Base-by-base conservation (phyloP, 345 rosid species). In the Draba incana region DNA sequence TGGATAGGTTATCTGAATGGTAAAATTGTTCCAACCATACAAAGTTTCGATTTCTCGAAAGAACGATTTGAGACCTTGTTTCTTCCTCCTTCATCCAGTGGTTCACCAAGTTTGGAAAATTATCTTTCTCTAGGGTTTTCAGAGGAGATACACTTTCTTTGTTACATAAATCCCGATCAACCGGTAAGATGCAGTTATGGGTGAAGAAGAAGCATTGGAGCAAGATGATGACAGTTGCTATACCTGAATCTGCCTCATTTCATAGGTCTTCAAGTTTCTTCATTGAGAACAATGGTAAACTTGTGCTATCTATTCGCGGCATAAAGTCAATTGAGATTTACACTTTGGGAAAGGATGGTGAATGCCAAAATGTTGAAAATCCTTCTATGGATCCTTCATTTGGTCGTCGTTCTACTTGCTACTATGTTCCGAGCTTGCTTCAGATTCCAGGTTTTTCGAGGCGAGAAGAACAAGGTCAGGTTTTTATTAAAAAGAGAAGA, bases 361-460 rank as follows among this genome's bases (percentile, higher is more conserved):
- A 41, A 2, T 13, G 16, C 12, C 37, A 23, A 59, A 41, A n/a
- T 7, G 23, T 42, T 42, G 30, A 7, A 25, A 13, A 10, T 25
- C 64, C 33, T 59, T 13, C 37, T 8, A 4, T 3, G 13, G 3
- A 10, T 41, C 49, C 20, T 59, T 13, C 37, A 13, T 1, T 3
- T 24, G 3, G 35, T n/a, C 23, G 35, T n/a, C 23, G 49, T 25
- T 12, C 23, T 41, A 6, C 23, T 4, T 59, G 35, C 64, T 58
- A 56, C 14, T 56, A 56, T 56, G 64, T 59, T 59, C 64, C 64
- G 11, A 59, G 49, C 49, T 59, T 59, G 49, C 49, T 59, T 59
- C 49, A 16, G 23, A 23, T 58, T 58, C 63, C 48, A n/a, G 12
- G 47, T 57, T 30, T 53, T 28, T 28, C 5, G 31, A 24, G 33